Evolutionary conservation across 75 land plant genomes (phyloP).

Genomic region (Selaginella moellendorffii): DNA sequence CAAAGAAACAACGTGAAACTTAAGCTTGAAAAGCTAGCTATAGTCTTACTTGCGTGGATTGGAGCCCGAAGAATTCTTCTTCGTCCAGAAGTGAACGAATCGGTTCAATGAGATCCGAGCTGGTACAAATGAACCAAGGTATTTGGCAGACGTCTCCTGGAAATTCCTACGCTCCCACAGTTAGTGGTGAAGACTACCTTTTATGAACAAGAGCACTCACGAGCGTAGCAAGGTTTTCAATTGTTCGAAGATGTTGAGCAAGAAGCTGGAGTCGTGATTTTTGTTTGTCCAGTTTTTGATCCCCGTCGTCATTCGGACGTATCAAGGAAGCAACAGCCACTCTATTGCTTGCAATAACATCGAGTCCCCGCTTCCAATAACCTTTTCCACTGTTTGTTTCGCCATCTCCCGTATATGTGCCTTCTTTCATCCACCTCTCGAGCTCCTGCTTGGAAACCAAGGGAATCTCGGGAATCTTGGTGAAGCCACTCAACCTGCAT

Average conservation of each 20-base stretch:
- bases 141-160: conserved; percentile 2
- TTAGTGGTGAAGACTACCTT: background rate
- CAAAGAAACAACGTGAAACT: background rate
- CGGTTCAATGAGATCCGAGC: background rate
- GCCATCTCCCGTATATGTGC: background rate
- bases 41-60: background rate
- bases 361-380: background rate
- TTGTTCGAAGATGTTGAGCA: background rate
- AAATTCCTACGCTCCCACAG: background rate
- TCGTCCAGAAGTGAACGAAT: background rate
- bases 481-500: background rate
- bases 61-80: conserved; percentile 1
- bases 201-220: background rate
- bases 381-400: background rate
- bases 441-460: too few species aligned
- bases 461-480: too few species aligned
- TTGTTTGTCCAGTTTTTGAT: background rate
- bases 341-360: background rate
- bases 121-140: conserved; percentile 9
- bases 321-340: background rate
- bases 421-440: too few species aligned
- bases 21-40: background rate
- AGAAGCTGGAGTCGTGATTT: background rate
- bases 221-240: background rate
- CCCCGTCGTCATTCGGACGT: background rate